Base-by-base conservation (phyloP, 495 filamentous ascomycete genomes). In the Aspergillus funiculosus region DNA sequence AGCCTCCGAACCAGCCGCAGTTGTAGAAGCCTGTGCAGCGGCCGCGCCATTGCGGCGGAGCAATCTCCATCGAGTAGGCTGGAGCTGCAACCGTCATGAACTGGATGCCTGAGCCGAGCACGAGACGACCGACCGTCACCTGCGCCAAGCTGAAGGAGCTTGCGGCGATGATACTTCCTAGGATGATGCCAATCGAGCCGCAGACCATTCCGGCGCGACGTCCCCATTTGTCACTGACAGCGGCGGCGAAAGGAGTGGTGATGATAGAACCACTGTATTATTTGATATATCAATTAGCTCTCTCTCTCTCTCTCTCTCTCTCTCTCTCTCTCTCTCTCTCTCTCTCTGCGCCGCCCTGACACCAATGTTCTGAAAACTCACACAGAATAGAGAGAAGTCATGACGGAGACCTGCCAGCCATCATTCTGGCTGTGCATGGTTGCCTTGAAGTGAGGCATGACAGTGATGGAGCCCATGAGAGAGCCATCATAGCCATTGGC, bases 31-130 rank as follows among this genome's bases (percentile, higher is more conserved):
- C 78, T 52, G 17, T 36, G 32, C 14, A 17, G 7, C 37, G 59
- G 17, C 82, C 84, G 50, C 86, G 79, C 63, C 80, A 86, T 13
- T 79, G 78, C 3, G 86, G 85, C 39, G 86, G 85, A 10, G 81
- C 72, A 55, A 89, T 83, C 60, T 90, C 86, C 21, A 85, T 79
- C 17, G 86, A 80, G 53, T 89, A 89, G 14, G 81, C 78, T 1
- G 85, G 86, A 1, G 82, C 87, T 4, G 85, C 83, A 10, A 85
- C 76, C 19, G 79, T 74, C 51, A 78, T 76, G 36, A 88, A 77
- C 24, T 77, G 76, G 25, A 87, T 82, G 9, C 86, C 85, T 44
- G 86, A 82, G n/a, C 86, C 85, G 21, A 92, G 77, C 8, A 89
- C 56, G 57, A 89, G 86, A 4, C 87, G 81, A 14, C 85, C 87